Percentiles rank a stretch among this genome's conserved stretches.
These are phyloP conservation scores for Cruciata laevipes DNA, from an alignment of 257 asterid species.

Conservation along the genomic window DNA sequence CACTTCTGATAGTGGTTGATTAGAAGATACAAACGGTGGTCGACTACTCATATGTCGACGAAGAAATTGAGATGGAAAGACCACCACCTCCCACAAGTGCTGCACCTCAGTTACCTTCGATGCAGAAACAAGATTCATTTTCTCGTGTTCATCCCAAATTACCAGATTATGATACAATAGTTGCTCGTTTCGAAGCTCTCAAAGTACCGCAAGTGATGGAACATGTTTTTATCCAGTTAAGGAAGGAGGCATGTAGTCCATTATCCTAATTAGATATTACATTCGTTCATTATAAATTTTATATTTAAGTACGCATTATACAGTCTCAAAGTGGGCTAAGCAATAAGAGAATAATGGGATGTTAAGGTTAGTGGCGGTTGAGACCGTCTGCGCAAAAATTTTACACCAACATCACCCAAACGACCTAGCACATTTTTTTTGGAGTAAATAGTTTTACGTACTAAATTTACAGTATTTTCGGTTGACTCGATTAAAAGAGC, in stretches of 20 bases:
- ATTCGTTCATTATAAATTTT: neutral
- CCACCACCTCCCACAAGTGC: conserved; percentile 38
- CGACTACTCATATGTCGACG: conserved; percentile 22
- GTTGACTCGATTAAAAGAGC: no score
- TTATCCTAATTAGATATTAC: neutral
- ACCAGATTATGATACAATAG: conserved; percentile 74
- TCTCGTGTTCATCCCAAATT: conserved; percentile 75
- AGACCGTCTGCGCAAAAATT: no score
- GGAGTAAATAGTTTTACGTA: no score
- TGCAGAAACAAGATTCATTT: conserved; percentile 24
- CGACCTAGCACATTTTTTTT: no score
- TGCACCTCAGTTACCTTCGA: conserved; percentile 39
- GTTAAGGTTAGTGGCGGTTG: no score
- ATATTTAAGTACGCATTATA: neutral
- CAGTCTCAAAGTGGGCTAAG: neutral
- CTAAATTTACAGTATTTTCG: no score
- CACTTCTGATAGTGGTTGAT: no score
- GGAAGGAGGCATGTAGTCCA: neutral
- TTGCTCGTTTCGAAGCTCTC: conserved; percentile 93
- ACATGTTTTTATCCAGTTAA: neutral
- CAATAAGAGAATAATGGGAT: no score
- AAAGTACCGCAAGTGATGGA: conserved; percentile 42
- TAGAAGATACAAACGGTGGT: no score
- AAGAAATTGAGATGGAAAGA: conserved; percentile 32
- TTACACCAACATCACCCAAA: no score